Percentiles rank a stretch among this genome's conserved stretches.
Evolutionary conservation across 2,329 filamentous ascomycete species (phyloP).

Genomic region (Pseudomassariella vexata): DNA sequence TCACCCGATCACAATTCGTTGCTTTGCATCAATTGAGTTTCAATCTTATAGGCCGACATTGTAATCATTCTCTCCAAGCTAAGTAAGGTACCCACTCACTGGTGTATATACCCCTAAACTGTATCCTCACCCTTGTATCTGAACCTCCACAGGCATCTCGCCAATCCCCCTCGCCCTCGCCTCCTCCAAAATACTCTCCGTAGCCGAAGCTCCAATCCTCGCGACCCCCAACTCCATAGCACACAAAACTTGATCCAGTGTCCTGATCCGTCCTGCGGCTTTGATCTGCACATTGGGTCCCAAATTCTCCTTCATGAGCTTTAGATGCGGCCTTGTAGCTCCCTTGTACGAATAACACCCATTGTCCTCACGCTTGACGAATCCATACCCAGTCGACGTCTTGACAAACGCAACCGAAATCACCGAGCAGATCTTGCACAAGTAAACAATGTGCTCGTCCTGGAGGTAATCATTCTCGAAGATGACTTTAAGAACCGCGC

Average conservation of each 20-base stretch:
- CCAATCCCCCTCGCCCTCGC: constrained; percentile 43
- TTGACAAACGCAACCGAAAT: constrained; percentile 52
- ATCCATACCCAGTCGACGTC: constrained; percentile 56
- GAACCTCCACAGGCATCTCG: constrained; percentile 18
- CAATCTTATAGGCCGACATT: too few relatives aligned
- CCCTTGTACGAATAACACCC: constrained; percentile 49
- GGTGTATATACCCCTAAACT: too few relatives aligned
- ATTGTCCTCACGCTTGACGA: constrained; percentile 47
- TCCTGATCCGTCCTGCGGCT: constrained; percentile 51
- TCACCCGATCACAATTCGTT: too few relatives aligned
- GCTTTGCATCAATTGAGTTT: too few relatives aligned
- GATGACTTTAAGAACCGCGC: constrained; percentile 52
- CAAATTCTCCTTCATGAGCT: constrained; percentile 45
- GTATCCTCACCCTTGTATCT: too few relatives aligned
- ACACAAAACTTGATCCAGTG: constrained; percentile 48
- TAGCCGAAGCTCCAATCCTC: constrained; percentile 51
- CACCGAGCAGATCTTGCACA: constrained; percentile 49
- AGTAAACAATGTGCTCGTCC: constrained; percentile 40
- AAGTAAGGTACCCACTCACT: too few relatives aligned
- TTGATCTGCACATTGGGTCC: constrained; percentile 45
- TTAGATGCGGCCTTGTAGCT: constrained; percentile 43
- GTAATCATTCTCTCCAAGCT: too few relatives aligned
- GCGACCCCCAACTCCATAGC: constrained; percentile 49
- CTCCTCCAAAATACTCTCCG: constrained; percentile 47
- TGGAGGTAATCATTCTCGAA: constrained; percentile 56